phyloP scores from a whole-genome alignment of 2,329 filamentous ascomycete species.

The Fulvia fulva region DNA sequence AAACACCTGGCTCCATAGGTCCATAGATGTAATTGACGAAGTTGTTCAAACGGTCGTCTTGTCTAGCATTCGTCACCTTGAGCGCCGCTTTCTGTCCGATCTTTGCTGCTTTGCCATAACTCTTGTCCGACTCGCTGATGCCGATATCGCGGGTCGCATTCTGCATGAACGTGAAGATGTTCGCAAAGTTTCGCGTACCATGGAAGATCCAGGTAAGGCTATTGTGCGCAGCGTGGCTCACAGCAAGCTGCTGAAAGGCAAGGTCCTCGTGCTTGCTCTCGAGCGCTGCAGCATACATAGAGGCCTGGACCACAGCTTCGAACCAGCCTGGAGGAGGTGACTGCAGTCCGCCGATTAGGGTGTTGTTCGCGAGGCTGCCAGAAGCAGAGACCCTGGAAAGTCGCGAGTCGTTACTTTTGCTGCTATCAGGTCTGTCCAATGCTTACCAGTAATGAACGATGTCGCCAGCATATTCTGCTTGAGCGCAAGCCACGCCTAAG shows the following conservation, averaged over 20 bases:
- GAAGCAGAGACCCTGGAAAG: background rate
- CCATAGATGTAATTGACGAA: conserved; percentile 24
- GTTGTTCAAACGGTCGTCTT: conserved; percentile 26
- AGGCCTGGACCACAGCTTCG: conserved; percentile 27
- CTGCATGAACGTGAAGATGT: conserved; percentile 1
- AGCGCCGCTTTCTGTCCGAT: conserved; percentile 24
- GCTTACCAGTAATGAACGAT: conserved; percentile 20
- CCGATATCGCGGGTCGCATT: conserved; percentile 17
- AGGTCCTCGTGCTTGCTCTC: conserved; percentile 21
- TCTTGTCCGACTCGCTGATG: conserved; percentile 16
- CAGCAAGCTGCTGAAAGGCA: conserved; percentile 30
- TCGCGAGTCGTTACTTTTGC: background rate
- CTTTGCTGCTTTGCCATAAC: conserved; percentile 8
- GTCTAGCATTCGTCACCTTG: conserved; percentile 21
- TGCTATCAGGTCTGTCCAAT: background rate
- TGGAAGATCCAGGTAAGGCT: conserved; percentile 29
- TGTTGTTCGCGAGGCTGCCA: conserved; percentile 23
- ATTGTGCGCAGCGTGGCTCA: conserved; percentile 31
- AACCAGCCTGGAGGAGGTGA: conserved; percentile 31
- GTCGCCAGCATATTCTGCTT: conserved; percentile 11
- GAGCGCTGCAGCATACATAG: conserved; percentile 27
- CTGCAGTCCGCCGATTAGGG: conserved; percentile 26
- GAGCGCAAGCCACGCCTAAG: background rate
- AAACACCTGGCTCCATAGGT: conserved; percentile 23
- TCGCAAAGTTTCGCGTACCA: conserved; percentile 27